phyloP scores from a whole-genome alignment of 192 early-diverging fungal species.

The Podila horticola region DNA sequence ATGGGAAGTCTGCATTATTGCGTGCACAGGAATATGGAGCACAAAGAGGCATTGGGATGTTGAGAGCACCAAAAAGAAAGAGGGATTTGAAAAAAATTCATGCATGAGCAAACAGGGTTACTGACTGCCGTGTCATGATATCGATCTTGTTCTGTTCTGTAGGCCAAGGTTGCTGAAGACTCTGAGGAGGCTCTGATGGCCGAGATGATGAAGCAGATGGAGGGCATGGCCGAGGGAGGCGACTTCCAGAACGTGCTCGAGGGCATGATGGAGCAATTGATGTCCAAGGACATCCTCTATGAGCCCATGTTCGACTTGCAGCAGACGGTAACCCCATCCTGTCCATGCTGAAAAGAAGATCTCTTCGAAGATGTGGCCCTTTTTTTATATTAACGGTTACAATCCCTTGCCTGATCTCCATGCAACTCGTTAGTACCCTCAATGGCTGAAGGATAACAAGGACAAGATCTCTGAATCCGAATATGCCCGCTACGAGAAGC shows the following conservation, averaged over 20 bases:
- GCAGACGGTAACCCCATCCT: constrained; percentile 62
- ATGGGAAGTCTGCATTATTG: too few species aligned
- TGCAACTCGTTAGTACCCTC: constrained; percentile 75
- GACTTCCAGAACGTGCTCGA: constrained; percentile 91
- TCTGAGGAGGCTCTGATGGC: constrained; percentile 64
- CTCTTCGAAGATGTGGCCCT: background rate
- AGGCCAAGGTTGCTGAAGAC: constrained; percentile 65
- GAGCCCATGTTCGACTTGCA: constrained; percentile 96
- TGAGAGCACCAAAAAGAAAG: too few species aligned
- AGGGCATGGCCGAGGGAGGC: constrained; percentile 75
- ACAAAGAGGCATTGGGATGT: too few species aligned
- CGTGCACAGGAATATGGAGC: too few species aligned
- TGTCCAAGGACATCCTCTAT: constrained; percentile 93
- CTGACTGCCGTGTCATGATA: too few species aligned
- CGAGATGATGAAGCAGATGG: constrained; percentile 90
- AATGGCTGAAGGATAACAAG: constrained; percentile 87
- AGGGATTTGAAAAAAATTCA: too few species aligned
- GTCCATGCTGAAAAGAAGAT: background rate
- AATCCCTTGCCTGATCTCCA: background rate
- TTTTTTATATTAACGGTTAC: constrained; percentile 2
- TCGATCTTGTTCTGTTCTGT: background rate
- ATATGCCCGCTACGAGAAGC: constrained; percentile 78
- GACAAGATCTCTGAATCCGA: constrained; percentile 76
- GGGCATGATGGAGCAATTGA: constrained; percentile 89
- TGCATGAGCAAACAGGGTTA: too few species aligned